phyloP scores from a whole-genome alignment of 2,329 filamentous ascomycete species.

The Coniochaeta hoffmannii region DNA sequence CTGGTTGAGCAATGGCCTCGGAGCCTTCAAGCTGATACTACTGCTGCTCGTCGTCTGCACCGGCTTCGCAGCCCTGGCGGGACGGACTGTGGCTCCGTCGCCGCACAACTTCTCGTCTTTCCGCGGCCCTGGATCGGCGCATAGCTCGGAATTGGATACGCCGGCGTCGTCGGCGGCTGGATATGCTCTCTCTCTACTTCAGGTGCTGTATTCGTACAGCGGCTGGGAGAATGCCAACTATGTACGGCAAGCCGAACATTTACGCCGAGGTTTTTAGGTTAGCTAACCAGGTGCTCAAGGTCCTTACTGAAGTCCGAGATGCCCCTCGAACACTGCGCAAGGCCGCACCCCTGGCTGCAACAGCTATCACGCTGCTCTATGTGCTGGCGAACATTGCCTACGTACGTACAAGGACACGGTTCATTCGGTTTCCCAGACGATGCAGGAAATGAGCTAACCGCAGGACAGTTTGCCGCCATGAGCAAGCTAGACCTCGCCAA shows the following conservation, averaged over 20 bases:
- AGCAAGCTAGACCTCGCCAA: slow-evolving; percentile 18
- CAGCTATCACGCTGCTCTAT: slow-evolving; percentile 25
- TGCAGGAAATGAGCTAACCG: not conserved
- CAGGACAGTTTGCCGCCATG: slow-evolving; percentile 19
- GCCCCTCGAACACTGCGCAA: slow-evolving; percentile 22
- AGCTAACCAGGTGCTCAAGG: slow-evolving; percentile 8
- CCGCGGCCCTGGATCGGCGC: slow-evolving; percentile 11
- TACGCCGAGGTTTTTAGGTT: no score
- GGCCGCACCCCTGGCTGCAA: slow-evolving; percentile 25
- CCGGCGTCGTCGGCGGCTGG: slow-evolving; percentile 9
- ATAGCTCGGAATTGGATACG: not conserved
- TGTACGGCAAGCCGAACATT: slow-evolving; percentile 7
- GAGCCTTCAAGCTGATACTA: slow-evolving; percentile 26
- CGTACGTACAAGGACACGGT: no score
- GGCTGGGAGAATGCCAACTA: slow-evolving; percentile 34
- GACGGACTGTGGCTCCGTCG: slow-evolving; percentile 11
- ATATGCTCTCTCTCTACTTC: slow-evolving; percentile 23
- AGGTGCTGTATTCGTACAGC: slow-evolving; percentile 28
- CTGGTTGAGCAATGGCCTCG: slow-evolving; percentile 26
- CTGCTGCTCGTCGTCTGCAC: slow-evolving; percentile 22
- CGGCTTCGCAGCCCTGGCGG: slow-evolving; percentile 22
- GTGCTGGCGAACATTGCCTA: slow-evolving; percentile 28
- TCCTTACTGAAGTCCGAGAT: slow-evolving; percentile 24
- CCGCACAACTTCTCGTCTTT: slow-evolving; percentile 18
- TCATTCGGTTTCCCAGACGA: no score